Evolutionary conservation across 306 rosid species (phyloP).

Genomic region (Glycine soja): DNA sequence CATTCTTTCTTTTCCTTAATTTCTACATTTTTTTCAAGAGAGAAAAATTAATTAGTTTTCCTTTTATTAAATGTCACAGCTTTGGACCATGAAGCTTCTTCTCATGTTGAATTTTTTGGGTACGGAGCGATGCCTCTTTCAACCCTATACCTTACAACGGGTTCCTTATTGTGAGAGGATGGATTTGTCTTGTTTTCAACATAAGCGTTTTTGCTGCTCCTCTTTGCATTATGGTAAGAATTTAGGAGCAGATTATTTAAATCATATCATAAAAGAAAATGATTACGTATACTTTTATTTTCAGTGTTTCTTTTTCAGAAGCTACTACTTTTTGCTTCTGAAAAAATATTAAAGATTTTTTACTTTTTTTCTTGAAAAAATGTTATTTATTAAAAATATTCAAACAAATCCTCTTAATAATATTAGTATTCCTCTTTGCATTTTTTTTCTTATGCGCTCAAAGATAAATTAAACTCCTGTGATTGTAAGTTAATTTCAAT

Average conservation of each 20-base stretch:
- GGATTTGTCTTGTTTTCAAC: slow-evolving; percentile 79
- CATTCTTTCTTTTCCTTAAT: background rate
- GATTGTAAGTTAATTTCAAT: slow-evolving; percentile 53
- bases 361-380: background rate
- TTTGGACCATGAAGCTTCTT: slow-evolving; percentile 62
- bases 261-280: background rate
- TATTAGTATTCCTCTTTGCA: too few relatives aligned
- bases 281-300: background rate
- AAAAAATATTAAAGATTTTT: background rate
- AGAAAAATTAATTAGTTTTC: background rate
- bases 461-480: background rate
- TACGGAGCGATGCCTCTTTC: slow-evolving; percentile 74
- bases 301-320: background rate
- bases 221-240: slow-evolving; percentile 70
- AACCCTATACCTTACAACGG: slow-evolving; percentile 64
- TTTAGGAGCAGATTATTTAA: background rate
- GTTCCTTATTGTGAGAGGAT: slow-evolving; percentile 66
- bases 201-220: slow-evolving; percentile 86
- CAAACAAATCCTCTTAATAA: background rate
- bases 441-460: too few relatives aligned
- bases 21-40: background rate
- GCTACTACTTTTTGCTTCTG: too few relatives aligned
- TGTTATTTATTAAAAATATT: background rate
- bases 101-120: slow-evolving; percentile 68
- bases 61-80: slow-evolving; percentile 44